Conservation (phyloP, 1,139 yeast species). For the Sugiyamaella paludigena region DNA sequence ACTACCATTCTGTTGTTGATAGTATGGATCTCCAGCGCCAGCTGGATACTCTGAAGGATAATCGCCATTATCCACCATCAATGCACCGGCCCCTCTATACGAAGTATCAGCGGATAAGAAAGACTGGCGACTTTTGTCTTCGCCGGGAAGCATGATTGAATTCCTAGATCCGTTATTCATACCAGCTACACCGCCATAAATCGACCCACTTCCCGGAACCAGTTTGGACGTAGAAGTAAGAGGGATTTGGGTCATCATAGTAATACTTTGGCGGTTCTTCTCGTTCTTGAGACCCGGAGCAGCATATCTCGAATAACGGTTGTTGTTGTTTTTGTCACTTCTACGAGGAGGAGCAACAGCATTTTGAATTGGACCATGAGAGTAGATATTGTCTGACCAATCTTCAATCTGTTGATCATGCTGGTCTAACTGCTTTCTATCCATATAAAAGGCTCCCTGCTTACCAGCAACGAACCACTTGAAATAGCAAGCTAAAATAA, state of each 20-base stretch:
- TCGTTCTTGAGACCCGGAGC: slow-evolving; percentile 18
- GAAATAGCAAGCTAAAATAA: slow-evolving; percentile 82
- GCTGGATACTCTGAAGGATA: slow-evolving; percentile 11
- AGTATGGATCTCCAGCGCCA: slow-evolving; percentile 7
- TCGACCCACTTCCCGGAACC: slow-evolving; percentile 35
- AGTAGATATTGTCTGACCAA: slow-evolving; percentile 63
- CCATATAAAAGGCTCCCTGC: slow-evolving; percentile 74
- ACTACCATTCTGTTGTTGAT: slow-evolving; percentile 4
- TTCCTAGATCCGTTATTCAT: slow-evolving; percentile 25
- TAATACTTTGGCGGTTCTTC: slow-evolving; percentile 29
- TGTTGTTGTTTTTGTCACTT: slow-evolving; percentile 14
- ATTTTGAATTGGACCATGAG: slow-evolving; percentile 54
- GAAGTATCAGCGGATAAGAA: slow-evolving; percentile 30
- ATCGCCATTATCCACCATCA: slow-evolving; percentile 19
- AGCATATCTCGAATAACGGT: slow-evolving; percentile 29
- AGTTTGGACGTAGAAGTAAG: slow-evolving; percentile 36
- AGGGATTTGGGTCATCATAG: slow-evolving; percentile 41
- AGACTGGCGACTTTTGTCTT: slow-evolving; percentile 21
- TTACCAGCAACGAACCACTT: slow-evolving; percentile 74
- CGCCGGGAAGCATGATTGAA: slow-evolving; percentile 25
- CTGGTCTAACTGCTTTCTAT: slow-evolving; percentile 51
- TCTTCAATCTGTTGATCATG: slow-evolving; percentile 67
- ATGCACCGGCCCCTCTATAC: slow-evolving; percentile 30
- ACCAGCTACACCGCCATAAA: slow-evolving; percentile 28
- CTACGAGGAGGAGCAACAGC: slow-evolving; percentile 25